Evolutionary conservation across 2,329 filamentous ascomycete species (phyloP).

Genomic region (Nannizziopsis barbatae): DNA sequence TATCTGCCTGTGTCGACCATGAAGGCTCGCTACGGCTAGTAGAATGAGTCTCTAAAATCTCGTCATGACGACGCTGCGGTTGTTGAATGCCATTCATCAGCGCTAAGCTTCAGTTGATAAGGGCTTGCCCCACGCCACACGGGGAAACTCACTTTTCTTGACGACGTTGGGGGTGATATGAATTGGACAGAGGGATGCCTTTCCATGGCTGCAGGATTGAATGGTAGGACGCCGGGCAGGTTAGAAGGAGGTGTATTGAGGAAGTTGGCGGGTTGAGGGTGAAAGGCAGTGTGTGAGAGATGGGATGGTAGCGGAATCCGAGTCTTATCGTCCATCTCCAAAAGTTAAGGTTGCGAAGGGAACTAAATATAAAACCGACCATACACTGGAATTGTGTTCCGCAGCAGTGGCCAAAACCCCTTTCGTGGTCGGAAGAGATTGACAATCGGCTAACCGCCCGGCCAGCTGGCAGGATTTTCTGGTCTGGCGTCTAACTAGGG

Average conservation of each 20-base stretch:
- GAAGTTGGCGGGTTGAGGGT: not conserved
- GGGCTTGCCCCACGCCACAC: not conserved
- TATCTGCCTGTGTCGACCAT: conserved; percentile 16
- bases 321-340: conserved; percentile 10
- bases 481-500: not conserved
- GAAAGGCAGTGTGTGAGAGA: conserved; percentile 1
- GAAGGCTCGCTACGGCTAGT: conserved; percentile 20
- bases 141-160: conserved; percentile 27
- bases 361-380: not conserved
- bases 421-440: no score
- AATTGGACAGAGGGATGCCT: conserved; percentile 28
- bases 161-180: conserved; percentile 24
- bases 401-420: not conserved
- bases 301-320: conserved; percentile 3
- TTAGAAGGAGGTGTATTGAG: not conserved
- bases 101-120: not conserved
- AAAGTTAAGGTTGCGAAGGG: conserved; percentile 5
- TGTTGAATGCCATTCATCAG: conserved; percentile 17
- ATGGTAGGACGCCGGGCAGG: not conserved
- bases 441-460: not conserved
- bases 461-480: not conserved
- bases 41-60: conserved; percentile 27
- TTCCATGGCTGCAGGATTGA: conserved; percentile 22
- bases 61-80: conserved; percentile 25
- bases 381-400: not conserved